A percentile compares a stretch with the other conserved stretches of the same genome.
phyloP scores from a whole-genome alignment of 257 asterid genomes.

The Lycium barbarum region DNA sequence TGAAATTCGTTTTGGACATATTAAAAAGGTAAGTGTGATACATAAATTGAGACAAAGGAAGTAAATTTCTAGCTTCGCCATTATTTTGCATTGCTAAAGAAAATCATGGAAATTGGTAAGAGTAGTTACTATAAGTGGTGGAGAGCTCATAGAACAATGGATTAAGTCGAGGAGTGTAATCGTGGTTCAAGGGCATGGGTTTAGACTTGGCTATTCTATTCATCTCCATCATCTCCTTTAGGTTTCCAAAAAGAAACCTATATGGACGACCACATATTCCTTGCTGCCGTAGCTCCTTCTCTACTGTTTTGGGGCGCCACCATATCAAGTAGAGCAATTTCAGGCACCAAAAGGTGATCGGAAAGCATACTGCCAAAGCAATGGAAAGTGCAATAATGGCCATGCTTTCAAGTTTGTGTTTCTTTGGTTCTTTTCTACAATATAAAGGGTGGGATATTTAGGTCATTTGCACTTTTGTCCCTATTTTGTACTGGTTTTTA shows the following conservation, averaged over 20 bases:
- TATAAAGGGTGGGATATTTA: conserved; percentile 6
- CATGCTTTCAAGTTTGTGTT: not conserved
- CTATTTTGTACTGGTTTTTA: too few relatives aligned
- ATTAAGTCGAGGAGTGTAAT: conserved; percentile 31
- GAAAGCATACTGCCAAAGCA: not conserved
- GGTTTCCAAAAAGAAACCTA: conserved; percentile 40
- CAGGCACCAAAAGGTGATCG: not conserved
- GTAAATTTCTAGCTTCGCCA: too few relatives aligned
- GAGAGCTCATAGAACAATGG: conserved; percentile 35
- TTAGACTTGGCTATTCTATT: conserved; percentile 36
- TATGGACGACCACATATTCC: conserved; percentile 42
- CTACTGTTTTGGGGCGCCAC: conserved; percentile 44
- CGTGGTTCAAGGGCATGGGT: conserved; percentile 39
- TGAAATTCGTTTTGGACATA: too few relatives aligned
- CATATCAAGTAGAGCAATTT: conserved; percentile 28
- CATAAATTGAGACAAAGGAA: too few relatives aligned
- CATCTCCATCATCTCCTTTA: conserved; percentile 26
- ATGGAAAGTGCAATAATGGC: not conserved
- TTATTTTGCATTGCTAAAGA: not conserved
- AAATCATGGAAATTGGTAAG: not conserved
- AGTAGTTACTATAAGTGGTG: conserved; percentile 35
- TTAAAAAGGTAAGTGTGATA: too few relatives aligned
- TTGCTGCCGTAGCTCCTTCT: conserved; percentile 30
- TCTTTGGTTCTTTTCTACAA: not conserved
- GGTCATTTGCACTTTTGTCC: too few relatives aligned